Conservation (phyloP, 768 basidiomycete species). For the Auriculariales sp. region DNA sequence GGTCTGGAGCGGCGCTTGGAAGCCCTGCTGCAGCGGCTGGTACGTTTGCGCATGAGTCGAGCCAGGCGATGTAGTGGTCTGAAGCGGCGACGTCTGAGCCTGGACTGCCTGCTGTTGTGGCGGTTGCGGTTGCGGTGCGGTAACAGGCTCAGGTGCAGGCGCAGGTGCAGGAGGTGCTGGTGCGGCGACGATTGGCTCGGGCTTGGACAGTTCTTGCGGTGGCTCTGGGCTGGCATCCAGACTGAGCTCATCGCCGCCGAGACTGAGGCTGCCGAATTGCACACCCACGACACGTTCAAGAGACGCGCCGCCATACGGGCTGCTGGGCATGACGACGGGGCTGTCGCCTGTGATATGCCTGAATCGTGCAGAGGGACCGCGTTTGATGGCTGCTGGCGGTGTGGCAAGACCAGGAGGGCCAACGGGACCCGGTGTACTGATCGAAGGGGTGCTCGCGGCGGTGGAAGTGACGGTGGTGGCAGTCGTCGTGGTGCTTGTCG, state of each 20-base stretch:
- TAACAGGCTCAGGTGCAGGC: not conserved
- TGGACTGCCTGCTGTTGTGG: not conserved
- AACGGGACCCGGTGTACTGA: conserved; percentile 24
- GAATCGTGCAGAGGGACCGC: conserved; percentile 46
- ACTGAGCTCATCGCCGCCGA: conserved; percentile 50
- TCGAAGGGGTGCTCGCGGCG: conserved; percentile 13
- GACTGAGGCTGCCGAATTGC: conserved; percentile 77
- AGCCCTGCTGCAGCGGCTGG: conserved; percentile 1
- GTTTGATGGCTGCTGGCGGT: conserved; percentile 18
- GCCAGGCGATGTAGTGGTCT: not conserved
- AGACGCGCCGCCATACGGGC: conserved; percentile 36
- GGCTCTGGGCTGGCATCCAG: conserved; percentile 25
- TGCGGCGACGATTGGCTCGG: conserved; percentile 6
- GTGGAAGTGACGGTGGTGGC: conserved; percentile 10
- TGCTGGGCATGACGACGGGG: conserved; percentile 60
- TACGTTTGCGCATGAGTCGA: not conserved
- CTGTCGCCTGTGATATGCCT: conserved; percentile 48
- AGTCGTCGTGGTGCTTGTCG: conserved; percentile 13
- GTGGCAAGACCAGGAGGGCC: conserved; percentile 22
- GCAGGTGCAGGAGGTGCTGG: conserved; percentile 10
- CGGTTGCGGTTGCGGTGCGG: not conserved
- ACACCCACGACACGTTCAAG: conserved; percentile 69
- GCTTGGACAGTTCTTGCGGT: conserved; percentile 6
- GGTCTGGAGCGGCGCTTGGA: conserved; percentile 18
- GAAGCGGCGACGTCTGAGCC: not conserved